These are phyloP conservation scores for Trametes punicea DNA, from an alignment of 768 basidiomycete species.

Conservation along the genomic window DNA sequence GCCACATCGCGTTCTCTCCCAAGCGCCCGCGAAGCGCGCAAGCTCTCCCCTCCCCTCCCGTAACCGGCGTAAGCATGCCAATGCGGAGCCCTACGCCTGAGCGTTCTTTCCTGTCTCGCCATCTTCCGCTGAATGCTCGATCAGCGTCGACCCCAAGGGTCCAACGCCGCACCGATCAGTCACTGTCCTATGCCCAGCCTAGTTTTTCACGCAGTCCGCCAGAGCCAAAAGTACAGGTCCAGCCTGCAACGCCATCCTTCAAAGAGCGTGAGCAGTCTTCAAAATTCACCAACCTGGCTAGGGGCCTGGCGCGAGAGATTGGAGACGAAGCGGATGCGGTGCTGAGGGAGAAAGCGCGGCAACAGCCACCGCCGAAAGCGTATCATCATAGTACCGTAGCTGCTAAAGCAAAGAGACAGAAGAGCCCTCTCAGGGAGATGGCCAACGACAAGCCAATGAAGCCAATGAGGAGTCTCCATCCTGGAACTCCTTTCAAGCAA, in stretches of 20 bases:
- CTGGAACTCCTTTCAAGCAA: conserved; percentile 22
- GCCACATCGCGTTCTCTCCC: conserved; percentile 70
- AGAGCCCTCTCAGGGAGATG: conserved; percentile 41
- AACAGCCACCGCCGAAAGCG: conserved; percentile 3
- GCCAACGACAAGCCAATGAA: conserved; percentile 19
- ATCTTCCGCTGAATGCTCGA: conserved; percentile 18
- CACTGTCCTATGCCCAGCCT: conserved; percentile 25
- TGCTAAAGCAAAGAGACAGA: conserved; percentile 14
- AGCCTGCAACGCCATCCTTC: conserved; percentile 60
- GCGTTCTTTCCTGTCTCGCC: conserved; percentile 14
- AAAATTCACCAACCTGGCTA: conserved; percentile 58
- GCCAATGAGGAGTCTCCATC: neutral
- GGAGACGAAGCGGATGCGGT: conserved; percentile 34
- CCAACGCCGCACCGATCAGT: conserved; percentile 23
- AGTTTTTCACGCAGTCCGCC: conserved; percentile 12
- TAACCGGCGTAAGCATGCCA: neutral
- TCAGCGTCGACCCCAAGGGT: conserved; percentile 9
- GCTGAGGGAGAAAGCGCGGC: conserved; percentile 20
- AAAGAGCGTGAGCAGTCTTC: conserved; percentile 34
- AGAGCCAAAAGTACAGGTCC: conserved; percentile 51
- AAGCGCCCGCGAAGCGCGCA: conserved; percentile 61
- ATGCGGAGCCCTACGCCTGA: conserved; percentile 5
- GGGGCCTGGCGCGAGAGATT: conserved; percentile 54
- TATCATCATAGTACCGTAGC: conserved; percentile 12
- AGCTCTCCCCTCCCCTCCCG: conserved; percentile 13